A percentile compares a stretch with the other conserved stretches of the same genome.
Conservation (phyloP, 2,329 filamentous ascomycete genomes). For the Phaeosphaeriaceae sp. region DNA sequence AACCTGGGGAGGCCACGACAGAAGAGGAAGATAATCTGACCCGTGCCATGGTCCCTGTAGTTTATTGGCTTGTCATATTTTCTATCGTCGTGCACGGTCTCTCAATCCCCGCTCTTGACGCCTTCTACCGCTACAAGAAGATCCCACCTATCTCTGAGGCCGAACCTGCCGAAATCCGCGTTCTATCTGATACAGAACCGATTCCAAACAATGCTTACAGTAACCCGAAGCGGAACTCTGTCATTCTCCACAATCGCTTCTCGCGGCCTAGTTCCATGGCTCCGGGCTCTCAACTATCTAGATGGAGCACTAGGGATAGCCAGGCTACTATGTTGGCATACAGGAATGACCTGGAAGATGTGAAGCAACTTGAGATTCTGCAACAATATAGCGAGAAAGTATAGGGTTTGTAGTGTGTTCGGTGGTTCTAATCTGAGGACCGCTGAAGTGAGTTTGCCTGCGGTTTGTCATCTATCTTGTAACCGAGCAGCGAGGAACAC, state of each 20-base stretch:
- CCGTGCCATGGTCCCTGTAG: slow-evolving; percentile 51
- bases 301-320: no score
- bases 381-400: no score
- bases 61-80: slow-evolving; percentile 56
- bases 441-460: no score
- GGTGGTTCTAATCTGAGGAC: no score
- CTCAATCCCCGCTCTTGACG: slow-evolving; percentile 54
- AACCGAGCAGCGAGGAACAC: no score
- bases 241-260: slow-evolving; percentile 59
- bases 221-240: slow-evolving; percentile 33
- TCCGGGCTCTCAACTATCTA: no score
- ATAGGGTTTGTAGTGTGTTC: no score
- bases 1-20: slow-evolving; percentile 46
- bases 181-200: slow-evolving; percentile 46
- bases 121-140: slow-evolving; percentile 48
- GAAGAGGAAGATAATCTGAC: slow-evolving; percentile 51
- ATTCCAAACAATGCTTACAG: slow-evolving; percentile 51
- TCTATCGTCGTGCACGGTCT: slow-evolving; percentile 57
- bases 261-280: slow-evolving; percentile 27
- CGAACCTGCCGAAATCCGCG: slow-evolving; percentile 45
- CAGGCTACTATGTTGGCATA: no score
- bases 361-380: no score
- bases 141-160: slow-evolving; percentile 52
- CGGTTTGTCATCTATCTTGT: no score
- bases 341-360: no score